Conservation (phyloP, 106 monocot genomes). For the Platanthera guangdongensis region DNA sequence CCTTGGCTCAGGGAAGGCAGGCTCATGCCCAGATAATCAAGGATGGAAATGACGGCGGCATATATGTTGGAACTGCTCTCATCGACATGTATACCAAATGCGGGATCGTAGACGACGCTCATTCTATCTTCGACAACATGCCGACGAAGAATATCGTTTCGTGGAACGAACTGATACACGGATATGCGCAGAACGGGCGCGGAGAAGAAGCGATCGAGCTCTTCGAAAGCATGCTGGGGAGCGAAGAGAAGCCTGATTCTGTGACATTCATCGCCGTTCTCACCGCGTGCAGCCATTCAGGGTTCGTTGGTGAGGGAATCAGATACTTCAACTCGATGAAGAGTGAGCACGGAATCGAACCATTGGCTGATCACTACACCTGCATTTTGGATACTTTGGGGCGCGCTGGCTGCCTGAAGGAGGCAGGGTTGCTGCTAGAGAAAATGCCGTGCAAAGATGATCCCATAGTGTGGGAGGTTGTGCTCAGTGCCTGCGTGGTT, state of each 20-base stretch:
- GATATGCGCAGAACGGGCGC: constrained; percentile 79
- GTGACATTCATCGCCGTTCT: constrained; percentile 75
- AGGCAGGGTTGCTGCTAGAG: constrained; percentile 42
- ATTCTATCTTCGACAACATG: constrained; percentile 51
- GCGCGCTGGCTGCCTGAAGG: constrained; percentile 61
- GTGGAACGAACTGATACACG: constrained; percentile 99
- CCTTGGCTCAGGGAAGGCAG: constrained; percentile 65
- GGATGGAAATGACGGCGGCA: constrained; percentile 38
- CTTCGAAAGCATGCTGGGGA: constrained; percentile 49
- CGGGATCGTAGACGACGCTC: constrained; percentile 56
- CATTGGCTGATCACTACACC: constrained; percentile 70
- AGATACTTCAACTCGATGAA: constrained; percentile 62
- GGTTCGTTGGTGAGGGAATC: constrained; percentile 52
- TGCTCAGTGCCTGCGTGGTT: constrained; percentile 69
- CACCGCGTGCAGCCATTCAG: constrained; percentile 79
- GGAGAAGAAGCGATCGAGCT: constrained; percentile 51
- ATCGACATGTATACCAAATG: constrained; percentile 94
- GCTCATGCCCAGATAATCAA: constrained; percentile 57
- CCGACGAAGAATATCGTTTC: constrained; percentile 65
- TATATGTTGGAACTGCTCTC: constrained; percentile 66
- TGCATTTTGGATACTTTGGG: constrained; percentile 76
- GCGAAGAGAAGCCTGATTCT: constrained; percentile 48
- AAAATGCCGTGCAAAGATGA: constrained; percentile 59
- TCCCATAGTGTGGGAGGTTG: constrained; percentile 90
- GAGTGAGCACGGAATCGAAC: constrained; percentile 39